These are phyloP conservation scores for Aspergillus latus DNA, from an alignment of 2,329 filamentous ascomycete species.

Conservation along the genomic window DNA sequence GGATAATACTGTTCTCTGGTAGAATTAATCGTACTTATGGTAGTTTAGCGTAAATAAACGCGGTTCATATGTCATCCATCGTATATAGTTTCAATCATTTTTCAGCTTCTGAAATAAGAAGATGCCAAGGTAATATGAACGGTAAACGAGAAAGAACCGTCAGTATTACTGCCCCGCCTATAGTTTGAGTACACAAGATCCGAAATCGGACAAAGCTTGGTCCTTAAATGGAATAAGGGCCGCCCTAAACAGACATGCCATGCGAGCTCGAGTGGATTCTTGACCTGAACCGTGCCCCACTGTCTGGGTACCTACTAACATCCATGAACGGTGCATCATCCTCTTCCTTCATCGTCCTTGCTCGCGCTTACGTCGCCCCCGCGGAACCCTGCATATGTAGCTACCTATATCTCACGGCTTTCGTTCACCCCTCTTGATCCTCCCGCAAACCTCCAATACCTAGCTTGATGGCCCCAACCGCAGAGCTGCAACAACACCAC, in stretches of 20 bases:
- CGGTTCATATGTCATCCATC: too few relatives aligned
- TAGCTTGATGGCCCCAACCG: not conserved
- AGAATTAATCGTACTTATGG: not conserved
- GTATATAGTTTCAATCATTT: not conserved
- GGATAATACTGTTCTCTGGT: not conserved
- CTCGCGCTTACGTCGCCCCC: constrained; percentile 1
- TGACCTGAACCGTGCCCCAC: not conserved
- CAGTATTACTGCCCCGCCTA: not conserved
- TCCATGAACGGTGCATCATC: not conserved
- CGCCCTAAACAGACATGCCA: not conserved
- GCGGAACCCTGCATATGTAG: not conserved
- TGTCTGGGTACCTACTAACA: not conserved
- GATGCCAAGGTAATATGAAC: not conserved
- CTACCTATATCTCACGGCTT: not conserved
- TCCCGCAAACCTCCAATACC: not conserved
- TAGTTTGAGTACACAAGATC: not conserved
- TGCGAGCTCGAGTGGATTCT: not conserved
- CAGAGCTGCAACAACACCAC: not conserved
- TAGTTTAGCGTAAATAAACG: too few relatives aligned
- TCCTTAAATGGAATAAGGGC: not conserved
- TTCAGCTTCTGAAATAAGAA: too few relatives aligned
- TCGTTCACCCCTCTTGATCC: not conserved
- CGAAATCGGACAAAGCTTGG: constrained; percentile 1
- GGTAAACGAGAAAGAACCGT: not conserved
- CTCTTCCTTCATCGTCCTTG: not conserved